phyloP scores from a whole-genome alignment of 805 yeast species.

The Pichia ethanolica region DNA sequence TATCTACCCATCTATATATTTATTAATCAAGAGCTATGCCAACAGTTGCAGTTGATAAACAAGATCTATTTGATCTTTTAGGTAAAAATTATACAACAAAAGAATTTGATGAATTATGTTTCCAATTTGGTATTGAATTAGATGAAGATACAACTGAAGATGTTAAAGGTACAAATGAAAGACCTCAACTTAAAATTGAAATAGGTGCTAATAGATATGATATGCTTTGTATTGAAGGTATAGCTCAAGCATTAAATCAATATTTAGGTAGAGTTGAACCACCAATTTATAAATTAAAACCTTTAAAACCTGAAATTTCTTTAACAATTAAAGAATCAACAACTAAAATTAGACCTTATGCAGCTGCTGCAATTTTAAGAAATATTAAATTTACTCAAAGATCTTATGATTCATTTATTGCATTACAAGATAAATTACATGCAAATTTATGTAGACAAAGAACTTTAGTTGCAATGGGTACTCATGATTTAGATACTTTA shows the following conservation, averaged over 20 bases:
- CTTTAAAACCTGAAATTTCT: constrained; percentile 51
- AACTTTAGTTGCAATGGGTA: constrained; percentile 96
- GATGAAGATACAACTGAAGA: constrained; percentile 94
- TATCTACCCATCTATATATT: too few relatives aligned
- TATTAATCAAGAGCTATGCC: constrained; percentile 53
- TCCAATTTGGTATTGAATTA: constrained; percentile 93
- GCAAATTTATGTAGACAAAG: constrained; percentile 94
- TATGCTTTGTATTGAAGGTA: constrained; percentile 96
- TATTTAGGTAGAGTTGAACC: constrained; percentile 63
- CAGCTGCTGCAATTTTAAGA: constrained; percentile 91
- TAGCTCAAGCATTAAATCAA: constrained; percentile 89
- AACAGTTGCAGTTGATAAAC: constrained; percentile 91
- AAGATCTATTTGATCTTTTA: constrained; percentile 76
- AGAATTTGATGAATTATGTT: constrained; percentile 95
- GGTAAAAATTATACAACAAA: constrained; percentile 67
- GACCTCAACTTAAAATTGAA: constrained; percentile 96
- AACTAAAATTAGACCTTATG: constrained; percentile 75
- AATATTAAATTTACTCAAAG: constrained; percentile 75
- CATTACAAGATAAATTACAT: constrained; percentile 93
- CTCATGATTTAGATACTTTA: constrained; percentile 85
- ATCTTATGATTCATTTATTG: constrained; percentile 88
- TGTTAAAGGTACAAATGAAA: constrained; percentile 62
- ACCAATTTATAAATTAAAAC: constrained; percentile 60
- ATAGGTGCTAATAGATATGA: constrained; percentile 98
- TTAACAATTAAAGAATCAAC: constrained; percentile 75